Evolutionary conservation across 2,329 filamentous ascomycete species (phyloP).

Genomic region (Capronia americana): DNA sequence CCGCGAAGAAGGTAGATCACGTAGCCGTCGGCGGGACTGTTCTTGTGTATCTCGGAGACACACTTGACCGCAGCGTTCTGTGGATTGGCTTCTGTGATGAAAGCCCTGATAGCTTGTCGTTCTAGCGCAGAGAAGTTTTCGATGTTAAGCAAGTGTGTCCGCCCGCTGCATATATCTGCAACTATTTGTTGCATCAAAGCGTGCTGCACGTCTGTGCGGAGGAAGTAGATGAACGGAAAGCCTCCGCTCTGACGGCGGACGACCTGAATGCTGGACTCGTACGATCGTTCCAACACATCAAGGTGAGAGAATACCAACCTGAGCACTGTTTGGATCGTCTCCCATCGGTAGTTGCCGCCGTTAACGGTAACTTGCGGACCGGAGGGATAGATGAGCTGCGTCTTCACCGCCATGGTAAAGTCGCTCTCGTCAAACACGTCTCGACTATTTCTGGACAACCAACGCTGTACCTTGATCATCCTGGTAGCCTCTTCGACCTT

Average conservation of each 20-base stretch:
- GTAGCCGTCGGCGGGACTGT: slow-evolving; percentile 13
- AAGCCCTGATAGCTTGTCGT: slow-evolving; percentile 13
- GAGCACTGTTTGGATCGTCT: slow-evolving; percentile 58
- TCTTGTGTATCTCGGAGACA: slow-evolving; percentile 18
- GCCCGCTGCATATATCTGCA: slow-evolving; percentile 49
- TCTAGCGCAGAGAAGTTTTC: slow-evolving; percentile 19
- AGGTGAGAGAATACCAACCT: slow-evolving; percentile 20
- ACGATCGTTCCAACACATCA: slow-evolving; percentile 45
- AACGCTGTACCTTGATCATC: slow-evolving; percentile 53
- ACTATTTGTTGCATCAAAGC: slow-evolving; percentile 51
- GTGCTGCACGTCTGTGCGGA: slow-evolving; percentile 57
- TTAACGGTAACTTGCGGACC: slow-evolving; percentile 61
- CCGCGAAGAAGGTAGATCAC: slow-evolving; percentile 46
- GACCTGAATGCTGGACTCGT: slow-evolving; percentile 59
- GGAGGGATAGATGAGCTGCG: slow-evolving; percentile 69
- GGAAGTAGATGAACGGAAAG: slow-evolving; percentile 65
- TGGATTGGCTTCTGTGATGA: slow-evolving; percentile 17
- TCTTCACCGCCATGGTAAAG: slow-evolving; percentile 66
- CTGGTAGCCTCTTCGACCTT: slow-evolving; percentile 42
- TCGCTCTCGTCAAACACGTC: slow-evolving; percentile 72
- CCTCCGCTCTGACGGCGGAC: slow-evolving; percentile 47
- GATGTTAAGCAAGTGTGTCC: slow-evolving; percentile 38
- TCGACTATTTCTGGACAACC: slow-evolving; percentile 54
- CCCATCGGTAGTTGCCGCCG: slow-evolving; percentile 63
- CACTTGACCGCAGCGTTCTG: background rate